A percentile compares a stretch with the other conserved stretches of the same genome.
Evolutionary conservation across 495 filamentous ascomycete genomes (phyloP).

Genomic region (Trypethelium eluteriae): DNA sequence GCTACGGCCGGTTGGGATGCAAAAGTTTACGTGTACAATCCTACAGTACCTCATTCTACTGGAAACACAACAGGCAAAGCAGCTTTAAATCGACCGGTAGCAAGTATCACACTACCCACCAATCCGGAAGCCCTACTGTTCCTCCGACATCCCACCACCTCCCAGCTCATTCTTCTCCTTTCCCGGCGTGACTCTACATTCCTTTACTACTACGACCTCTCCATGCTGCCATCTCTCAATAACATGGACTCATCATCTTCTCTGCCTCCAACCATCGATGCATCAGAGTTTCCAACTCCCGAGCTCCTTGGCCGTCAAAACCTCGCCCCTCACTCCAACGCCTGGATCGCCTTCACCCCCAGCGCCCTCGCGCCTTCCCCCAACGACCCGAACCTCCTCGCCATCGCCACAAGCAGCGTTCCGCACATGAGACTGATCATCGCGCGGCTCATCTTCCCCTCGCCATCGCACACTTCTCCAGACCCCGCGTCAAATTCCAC

Average conservation of each 20-base stretch:
- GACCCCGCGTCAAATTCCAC: not conserved
- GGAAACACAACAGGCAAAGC: not conserved
- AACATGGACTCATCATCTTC: not conserved
- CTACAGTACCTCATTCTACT: not conserved
- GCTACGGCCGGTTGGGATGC: slow-evolving; percentile 62
- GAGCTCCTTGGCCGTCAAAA: slow-evolving; percentile 50
- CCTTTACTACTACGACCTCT: slow-evolving; percentile 52
- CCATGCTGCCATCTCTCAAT: slow-evolving; percentile 3
- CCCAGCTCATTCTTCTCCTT: slow-evolving; percentile 45
- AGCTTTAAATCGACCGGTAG: slow-evolving; percentile 30
- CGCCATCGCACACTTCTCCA: slow-evolving; percentile 10
- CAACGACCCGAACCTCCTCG: slow-evolving; percentile 47
- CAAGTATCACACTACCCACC: slow-evolving; percentile 44
- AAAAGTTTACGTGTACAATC: slow-evolving; percentile 48
- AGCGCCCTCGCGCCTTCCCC: slow-evolving; percentile 52
- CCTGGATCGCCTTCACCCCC: slow-evolving; percentile 59
- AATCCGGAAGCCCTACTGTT: slow-evolving; percentile 59
- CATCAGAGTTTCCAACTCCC: slow-evolving; percentile 26
- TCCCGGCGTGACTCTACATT: slow-evolving; percentile 55
- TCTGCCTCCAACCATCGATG: not conserved
- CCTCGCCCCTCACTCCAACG: slow-evolving; percentile 55
- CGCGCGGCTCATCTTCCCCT: slow-evolving; percentile 51
- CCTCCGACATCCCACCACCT: slow-evolving; percentile 41
- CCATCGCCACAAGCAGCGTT: slow-evolving; percentile 54
- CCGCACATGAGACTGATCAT: slow-evolving; percentile 63